Base-by-base conservation (phyloP, 2,329 filamentous ascomycete species). In the Clathrospora elynae region DNA sequence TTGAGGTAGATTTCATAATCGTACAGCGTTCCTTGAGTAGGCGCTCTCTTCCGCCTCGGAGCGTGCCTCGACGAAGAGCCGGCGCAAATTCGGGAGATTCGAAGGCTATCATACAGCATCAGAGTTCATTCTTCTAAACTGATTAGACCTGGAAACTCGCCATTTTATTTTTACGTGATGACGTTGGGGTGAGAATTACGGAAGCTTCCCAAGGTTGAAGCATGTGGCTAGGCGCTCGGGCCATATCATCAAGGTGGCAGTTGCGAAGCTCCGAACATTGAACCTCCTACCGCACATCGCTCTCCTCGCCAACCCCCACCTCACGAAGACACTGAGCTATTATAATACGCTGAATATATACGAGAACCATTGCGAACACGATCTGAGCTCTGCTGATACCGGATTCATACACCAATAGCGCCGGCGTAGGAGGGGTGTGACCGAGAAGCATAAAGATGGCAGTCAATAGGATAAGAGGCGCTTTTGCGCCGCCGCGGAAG, bases 11-110 rank as follows among this genome's bases (percentile, higher is more conserved):
- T 18, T 25, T 14, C n/a, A 35, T 2, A 36, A 43, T 42, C 87
- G 65, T 75, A 96, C 93, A 37, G 93, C 93, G 72, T 86, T 95
- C 56, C 93, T 81, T 10, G 93, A 97, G 57, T 97, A 93, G 48
- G 90, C 88, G 69, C 93, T 88, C 72, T 97, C 93, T 70, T 99
- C 93, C 40, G 88, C 86, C 65, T 97, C 92, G 3, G 89, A 91
- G 45, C 93, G 82, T 20, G 92, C 88, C 74, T 97, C 92, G 38
- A 96, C 92, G 66, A 99, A 97, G 47, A 99, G 85, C 10, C 93
- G 87, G 35, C 93, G 85, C n/a, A 99, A 80, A 67, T 99, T 97
- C 23, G 93, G 93, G 37, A 97, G 83, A 67, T 85, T 91, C 25
- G 87, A 87, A 75, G 88, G 64, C 75, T 78, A 4, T n/a, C 10